Conservation (phyloP, 169 alveolate species). For the Eimeria maxima region DNA sequence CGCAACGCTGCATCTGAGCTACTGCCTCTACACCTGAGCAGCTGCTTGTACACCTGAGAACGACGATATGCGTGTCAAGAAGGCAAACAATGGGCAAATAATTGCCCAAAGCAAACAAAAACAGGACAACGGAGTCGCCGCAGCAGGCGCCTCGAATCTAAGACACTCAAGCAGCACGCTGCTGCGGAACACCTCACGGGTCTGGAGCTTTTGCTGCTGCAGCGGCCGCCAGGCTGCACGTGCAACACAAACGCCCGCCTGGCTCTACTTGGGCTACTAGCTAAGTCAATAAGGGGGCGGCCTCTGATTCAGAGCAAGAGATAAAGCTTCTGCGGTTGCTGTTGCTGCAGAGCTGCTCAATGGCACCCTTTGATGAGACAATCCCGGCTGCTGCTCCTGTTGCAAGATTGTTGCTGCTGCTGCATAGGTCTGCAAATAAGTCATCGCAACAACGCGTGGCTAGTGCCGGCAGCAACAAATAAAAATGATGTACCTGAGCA, state of each 20-base stretch:
- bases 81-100: background rate
- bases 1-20: background rate
- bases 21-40: background rate
- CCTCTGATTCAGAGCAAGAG: background rate
- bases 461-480: background rate
- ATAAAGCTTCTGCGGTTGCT: background rate
- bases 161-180: background rate
- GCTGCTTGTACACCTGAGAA: background rate
- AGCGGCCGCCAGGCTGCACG: background rate
- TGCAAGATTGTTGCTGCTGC: background rate
- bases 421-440: background rate
- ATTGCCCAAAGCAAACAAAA: background rate
- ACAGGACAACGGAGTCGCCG: conserved; percentile 2
- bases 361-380: too few relatives aligned
- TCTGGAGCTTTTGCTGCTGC: background rate
- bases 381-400: background rate
- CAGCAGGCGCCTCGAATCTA: background rate
- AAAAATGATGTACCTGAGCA: background rate
- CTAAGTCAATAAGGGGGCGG: background rate
- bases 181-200: background rate
- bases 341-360: background rate
- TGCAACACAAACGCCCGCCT: too few relatives aligned
- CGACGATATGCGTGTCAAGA: background rate
- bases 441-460: background rate
- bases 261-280: background rate